Evolutionary conservation across 441 rosid species (phyloP).

Genomic region (Croton laevigatus): DNA sequence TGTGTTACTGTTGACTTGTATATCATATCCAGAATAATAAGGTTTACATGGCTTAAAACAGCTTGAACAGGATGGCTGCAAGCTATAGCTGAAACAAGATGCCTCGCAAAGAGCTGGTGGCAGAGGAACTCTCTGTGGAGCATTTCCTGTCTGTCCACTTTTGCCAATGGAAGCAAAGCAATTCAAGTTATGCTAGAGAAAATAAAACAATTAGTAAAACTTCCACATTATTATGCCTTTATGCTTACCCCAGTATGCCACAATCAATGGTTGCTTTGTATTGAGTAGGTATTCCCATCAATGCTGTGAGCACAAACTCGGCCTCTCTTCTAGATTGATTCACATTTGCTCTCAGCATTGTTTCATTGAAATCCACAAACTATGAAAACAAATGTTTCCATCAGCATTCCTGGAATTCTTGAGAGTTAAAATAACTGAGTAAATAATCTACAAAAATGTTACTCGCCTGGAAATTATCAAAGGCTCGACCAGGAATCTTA

Average conservation of each 20-base stretch:
- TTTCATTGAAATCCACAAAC: conserved; percentile 93
- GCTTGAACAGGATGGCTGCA: conserved; percentile 42
- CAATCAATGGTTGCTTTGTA: conserved; percentile 86
- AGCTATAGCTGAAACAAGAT: too few species aligned
- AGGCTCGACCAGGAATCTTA: conserved; percentile 82
- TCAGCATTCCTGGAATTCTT: conserved; percentile 3
- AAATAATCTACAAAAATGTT: not conserved
- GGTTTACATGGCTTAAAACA: conserved; percentile 51
- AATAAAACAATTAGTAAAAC: not conserved
- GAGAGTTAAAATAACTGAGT: not conserved
- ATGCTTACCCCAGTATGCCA: conserved; percentile 69
- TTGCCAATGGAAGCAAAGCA: conserved; percentile 16
- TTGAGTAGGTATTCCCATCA: conserved; percentile 96
- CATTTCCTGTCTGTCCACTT: conserved; percentile 45
- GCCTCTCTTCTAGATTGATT: conserved; percentile 59
- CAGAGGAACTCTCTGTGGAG: conserved; percentile 60
- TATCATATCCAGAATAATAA: conserved; percentile 35
- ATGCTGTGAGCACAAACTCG: conserved; percentile 83
- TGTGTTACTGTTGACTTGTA: too few species aligned
- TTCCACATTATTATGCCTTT: not conserved
- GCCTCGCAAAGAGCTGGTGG: conserved; percentile 94
- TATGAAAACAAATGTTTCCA: conserved; percentile 26
- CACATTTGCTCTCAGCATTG: conserved; percentile 68
- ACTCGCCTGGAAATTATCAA: conserved; percentile 83
- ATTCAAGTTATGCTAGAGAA: not conserved